Percentiles rank a stretch among this genome's conserved stretches.
These are phyloP conservation scores for Cytidiella melzeri DNA, from an alignment of 768 basidiomycete genomes.

Conservation along the genomic window DNA sequence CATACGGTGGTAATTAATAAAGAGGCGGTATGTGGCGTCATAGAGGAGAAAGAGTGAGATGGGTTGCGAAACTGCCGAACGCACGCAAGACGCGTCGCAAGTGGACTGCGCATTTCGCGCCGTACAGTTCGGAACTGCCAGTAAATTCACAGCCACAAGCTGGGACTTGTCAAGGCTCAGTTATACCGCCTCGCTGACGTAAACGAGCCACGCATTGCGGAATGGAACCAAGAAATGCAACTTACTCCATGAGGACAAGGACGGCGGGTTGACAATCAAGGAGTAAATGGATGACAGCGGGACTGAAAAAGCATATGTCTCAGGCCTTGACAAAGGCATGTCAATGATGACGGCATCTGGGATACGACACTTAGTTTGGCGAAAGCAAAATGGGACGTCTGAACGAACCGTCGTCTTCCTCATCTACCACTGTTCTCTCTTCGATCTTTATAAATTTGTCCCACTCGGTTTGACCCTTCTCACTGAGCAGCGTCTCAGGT, in stretches of 20 bases:
- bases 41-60: too few species aligned
- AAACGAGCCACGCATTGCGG: neutral
- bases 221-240: conserved; percentile 4
- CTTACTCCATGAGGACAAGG: conserved; percentile 79
- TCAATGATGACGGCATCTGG: conserved; percentile 82
- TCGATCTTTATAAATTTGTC: conserved; percentile 88
- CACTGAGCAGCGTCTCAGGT: conserved; percentile 77
- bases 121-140: too few species aligned
- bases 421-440: conserved; percentile 48
- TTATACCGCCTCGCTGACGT: neutral
- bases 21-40: too few species aligned
- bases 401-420: conserved; percentile 67
- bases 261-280: conserved; percentile 77
- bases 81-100: too few species aligned
- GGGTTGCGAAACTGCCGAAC: too few species aligned
- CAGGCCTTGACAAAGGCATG: conserved; percentile 74
- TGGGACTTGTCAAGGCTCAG: neutral
- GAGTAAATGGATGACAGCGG: conserved; percentile 87
- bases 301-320: conserved; percentile 95
- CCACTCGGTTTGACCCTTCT: conserved; percentile 80
- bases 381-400: conserved; percentile 4
- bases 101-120: too few species aligned
- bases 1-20: too few species aligned
- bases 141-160: neutral
- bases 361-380: conserved; percentile 5